A percentile compares a stretch with the other conserved stretches of the same genome.
These are phyloP conservation scores for Alternaria dauci DNA, from an alignment of 2,329 filamentous ascomycete species.

Conservation along the genomic window DNA sequence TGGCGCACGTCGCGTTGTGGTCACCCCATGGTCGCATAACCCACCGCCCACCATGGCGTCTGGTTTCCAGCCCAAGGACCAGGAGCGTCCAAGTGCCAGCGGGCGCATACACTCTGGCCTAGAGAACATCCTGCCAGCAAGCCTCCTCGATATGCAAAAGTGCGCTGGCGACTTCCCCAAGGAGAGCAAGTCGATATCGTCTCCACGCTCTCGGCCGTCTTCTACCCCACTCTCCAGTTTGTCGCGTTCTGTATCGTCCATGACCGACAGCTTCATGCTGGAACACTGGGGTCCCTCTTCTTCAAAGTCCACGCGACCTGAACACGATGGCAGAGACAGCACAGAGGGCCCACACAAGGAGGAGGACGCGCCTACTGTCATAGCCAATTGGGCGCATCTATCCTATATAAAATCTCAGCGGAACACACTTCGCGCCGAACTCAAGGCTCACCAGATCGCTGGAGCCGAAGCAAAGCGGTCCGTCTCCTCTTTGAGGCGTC, in stretches of 20 bases:
- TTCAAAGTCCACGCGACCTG: constrained; percentile 19
- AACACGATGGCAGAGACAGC: constrained; percentile 20
- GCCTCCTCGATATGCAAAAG: constrained; percentile 25
- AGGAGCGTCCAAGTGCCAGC: constrained; percentile 27
- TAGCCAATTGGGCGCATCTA: constrained; percentile 50
- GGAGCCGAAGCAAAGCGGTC: constrained; percentile 47
- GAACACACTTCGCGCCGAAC: constrained; percentile 42
- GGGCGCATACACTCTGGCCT: constrained; percentile 33
- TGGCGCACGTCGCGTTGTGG: constrained; percentile 12
- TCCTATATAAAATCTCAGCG: constrained; percentile 49
- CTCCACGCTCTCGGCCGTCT: constrained; percentile 26
- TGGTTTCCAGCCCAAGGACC: constrained; percentile 22
- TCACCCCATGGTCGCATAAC: constrained; percentile 25
- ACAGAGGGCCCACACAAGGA: constrained; percentile 25
- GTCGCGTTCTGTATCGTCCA: constrained; percentile 43
- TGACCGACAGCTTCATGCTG: constrained; percentile 48
- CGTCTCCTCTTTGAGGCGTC: constrained; percentile 45
- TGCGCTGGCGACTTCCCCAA: constrained; percentile 20
- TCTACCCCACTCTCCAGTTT: constrained; percentile 33
- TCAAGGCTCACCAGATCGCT: constrained; percentile 46
- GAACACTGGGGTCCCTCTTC: constrained; percentile 35
- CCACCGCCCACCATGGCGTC: constrained; percentile 28
- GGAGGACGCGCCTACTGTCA: constrained; percentile 36
- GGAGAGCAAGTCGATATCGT: constrained; percentile 30
- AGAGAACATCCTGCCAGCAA: constrained; percentile 42